phyloP scores from a whole-genome alignment of 78 protist species.

The Cavenderia fasciculata region DNA sequence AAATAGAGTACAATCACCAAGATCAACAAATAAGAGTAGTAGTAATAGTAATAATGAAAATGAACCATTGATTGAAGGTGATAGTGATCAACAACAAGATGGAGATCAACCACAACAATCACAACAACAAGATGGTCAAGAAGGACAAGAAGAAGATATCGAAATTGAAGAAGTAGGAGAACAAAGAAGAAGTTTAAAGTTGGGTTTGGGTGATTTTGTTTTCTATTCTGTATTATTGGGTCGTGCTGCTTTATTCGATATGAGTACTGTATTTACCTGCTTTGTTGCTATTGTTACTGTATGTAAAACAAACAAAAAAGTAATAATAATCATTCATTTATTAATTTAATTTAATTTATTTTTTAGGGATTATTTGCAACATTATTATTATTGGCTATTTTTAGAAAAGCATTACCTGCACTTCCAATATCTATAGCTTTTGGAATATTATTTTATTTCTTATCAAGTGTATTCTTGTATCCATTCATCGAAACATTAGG shows the following conservation, averaged over 20 bases:
- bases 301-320: not conserved
- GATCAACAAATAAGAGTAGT: not conserved
- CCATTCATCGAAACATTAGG: conserved; percentile 80
- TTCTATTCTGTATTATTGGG: conserved; percentile 95
- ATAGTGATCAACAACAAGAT: conserved; percentile 6
- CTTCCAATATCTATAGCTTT: conserved; percentile 95
- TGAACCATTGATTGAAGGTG: not conserved
- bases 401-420: conserved; percentile 96
- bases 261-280: conserved; percentile 86
- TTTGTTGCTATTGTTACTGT: conserved; percentile 90
- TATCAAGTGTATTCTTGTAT: conserved; percentile 59
- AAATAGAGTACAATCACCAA: not conserved
- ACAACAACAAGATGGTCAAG: not conserved
- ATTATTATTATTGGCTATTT: conserved; percentile 87
- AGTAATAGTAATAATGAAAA: not conserved
- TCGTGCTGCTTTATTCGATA: conserved; percentile 86
- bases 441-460: conserved; percentile 91
- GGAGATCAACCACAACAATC: too few relatives aligned
- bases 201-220: conserved; percentile 99
- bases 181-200: conserved; percentile 84
- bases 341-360: not conserved
- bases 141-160: not conserved
- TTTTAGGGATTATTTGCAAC: conserved; percentile 89
- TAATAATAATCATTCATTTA: not conserved
- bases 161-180: not conserved